These are phyloP conservation scores for Solanum rostratum DNA, from an alignment of 257 asterid genomes.

Conservation along the genomic window DNA sequence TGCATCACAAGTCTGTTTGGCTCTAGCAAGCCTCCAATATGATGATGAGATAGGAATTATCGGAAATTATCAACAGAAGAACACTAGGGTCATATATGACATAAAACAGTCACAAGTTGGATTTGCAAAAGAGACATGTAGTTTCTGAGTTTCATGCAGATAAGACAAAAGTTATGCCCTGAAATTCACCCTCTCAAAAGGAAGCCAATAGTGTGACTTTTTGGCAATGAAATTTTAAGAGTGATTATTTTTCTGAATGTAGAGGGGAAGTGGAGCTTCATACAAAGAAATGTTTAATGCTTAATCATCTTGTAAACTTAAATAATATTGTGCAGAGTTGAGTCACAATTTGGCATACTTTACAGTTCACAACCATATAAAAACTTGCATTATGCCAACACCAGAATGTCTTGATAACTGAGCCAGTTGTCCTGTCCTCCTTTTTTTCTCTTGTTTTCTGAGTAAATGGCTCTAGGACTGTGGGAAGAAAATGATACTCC, in stretches of 20 bases:
- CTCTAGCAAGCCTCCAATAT: constrained; percentile 63
- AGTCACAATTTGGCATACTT: constrained; percentile 3
- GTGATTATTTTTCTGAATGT: background rate
- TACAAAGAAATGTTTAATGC: background rate
- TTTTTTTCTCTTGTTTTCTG: background rate
- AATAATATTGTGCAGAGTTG: background rate
- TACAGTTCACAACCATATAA: constrained; percentile 2
- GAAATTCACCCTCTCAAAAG: background rate
- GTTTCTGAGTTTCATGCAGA: constrained; percentile 22
- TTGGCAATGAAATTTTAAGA: background rate
- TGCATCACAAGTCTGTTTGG: constrained; percentile 88
- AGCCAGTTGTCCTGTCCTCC: background rate
- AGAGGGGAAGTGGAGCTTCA: background rate
- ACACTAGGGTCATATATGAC: constrained; percentile 65
- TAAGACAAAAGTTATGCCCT: background rate
- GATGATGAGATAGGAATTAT: constrained; percentile 72
- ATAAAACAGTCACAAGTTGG: constrained; percentile 50
- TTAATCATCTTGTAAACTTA: background rate
- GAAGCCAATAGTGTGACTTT: background rate
- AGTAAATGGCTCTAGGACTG: background rate
- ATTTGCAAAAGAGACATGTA: constrained; percentile 75
- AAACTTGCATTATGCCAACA: constrained; percentile 5
- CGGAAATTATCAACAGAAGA: constrained; percentile 89
- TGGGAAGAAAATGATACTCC: background rate
- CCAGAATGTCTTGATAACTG: constrained; percentile 11